Evolutionary conservation across 805 yeast genomes (phyloP), one percentile per base, ranked within the genome.

Genomic region (Ascoidea tarda): DNA sequence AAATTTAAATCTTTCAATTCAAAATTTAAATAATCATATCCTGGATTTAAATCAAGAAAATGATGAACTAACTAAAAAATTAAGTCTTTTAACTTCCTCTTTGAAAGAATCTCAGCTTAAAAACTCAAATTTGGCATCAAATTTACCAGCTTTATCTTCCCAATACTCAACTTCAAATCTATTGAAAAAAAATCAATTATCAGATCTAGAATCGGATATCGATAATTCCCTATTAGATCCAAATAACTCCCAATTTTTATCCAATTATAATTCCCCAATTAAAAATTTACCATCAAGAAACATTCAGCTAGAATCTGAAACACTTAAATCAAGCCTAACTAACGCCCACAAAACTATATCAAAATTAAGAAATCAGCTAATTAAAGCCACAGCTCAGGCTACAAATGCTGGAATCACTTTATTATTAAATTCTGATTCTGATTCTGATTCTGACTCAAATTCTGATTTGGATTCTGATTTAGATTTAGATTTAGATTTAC

Each of bases 11-110:
- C 59, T 62, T 33, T 81, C 81, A 53, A 58, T 79, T 6, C 66
- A 65, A 33, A 79, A 73, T 16, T 66, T 82, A 53, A 78, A 73
- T 58, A 63, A 63, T 4, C 74, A 77, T 49, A 77, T 83, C 49
- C 74, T 73, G 38, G 82, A 77, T 49, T 66, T 84, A 55, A 84
- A 84, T 62, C 84, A 82, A 59, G 89, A 82, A 60, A 84, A 84
- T 64, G 85, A 81, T 57, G 69, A 70, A 28, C 67, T 83, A 52
- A 78, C 74, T 59, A 63, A 68, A 55, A 69, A 73, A 63, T 58
- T 68, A 60, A 60, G 52, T 56, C 58, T 47, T 33, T 65, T 53
- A 61, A 59, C 51, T 42, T 55, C 45, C 51, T 63, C 38, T 28
- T 59, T 38, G 56, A 62, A 32, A 51, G 51, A 4, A 33, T 60